A percentile compares a stretch with the other conserved stretches of the same genome.
These are phyloP conservation scores for Helianthus tuberosus DNA, from an alignment of 129 eudicot genomes.

Conservation along the genomic window DNA sequence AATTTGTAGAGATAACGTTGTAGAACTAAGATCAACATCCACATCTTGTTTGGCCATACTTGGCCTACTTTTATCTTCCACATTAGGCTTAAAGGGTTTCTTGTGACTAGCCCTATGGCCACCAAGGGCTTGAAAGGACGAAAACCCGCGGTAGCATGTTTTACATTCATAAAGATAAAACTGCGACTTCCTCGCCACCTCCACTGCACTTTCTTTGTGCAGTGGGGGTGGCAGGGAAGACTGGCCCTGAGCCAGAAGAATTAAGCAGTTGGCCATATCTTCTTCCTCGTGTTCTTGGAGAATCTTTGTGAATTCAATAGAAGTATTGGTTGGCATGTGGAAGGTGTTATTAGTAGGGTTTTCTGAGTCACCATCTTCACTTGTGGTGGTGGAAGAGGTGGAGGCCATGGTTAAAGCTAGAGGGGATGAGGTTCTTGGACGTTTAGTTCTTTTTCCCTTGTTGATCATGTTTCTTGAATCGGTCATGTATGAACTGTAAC, in stretches of 20 bases:
- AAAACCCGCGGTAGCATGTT: constrained; percentile 67
- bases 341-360: constrained; percentile 21
- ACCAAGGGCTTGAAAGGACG: constrained; percentile 91
- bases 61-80: constrained; percentile 28
- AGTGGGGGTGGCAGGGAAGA: constrained; percentile 19
- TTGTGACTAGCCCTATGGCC: constrained; percentile 96
- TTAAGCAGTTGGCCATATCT: constrained; percentile 88
- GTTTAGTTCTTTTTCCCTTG: constrained; percentile 75
- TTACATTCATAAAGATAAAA: constrained; percentile 64
- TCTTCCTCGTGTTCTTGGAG: constrained; percentile 68
- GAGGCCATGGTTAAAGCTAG: constrained; percentile 60
- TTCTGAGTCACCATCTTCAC: constrained; percentile 19
- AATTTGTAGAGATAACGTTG: constrained; percentile 51
- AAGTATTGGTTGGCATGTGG: constrained; percentile 22
- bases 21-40: constrained; percentile 16
- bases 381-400: constrained; percentile 27
- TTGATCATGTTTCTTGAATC: constrained; percentile 39
- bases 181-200: background rate
- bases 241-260: constrained; percentile 72
- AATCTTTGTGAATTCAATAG: constrained; percentile 39
- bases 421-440: constrained; percentile 54
- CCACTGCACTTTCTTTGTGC: background rate
- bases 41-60: constrained; percentile 21
- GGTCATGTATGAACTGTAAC: constrained; percentile 26
- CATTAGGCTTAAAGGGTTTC: constrained; percentile 53